phyloP scores from a whole-genome alignment of 495 filamentous ascomycete genomes.

The Cladorrhinum samala region DNA sequence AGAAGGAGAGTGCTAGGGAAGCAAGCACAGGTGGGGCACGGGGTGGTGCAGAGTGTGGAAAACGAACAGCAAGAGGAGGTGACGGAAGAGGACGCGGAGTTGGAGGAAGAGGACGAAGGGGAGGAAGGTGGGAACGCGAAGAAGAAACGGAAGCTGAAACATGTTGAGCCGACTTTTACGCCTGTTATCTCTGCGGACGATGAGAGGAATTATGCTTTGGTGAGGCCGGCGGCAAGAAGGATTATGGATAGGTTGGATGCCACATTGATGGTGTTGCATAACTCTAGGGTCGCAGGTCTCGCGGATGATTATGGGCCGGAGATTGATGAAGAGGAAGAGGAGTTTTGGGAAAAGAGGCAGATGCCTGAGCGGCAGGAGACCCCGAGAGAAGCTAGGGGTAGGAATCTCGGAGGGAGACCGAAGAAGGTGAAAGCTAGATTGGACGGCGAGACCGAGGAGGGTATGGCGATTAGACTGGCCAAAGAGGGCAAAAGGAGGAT shows the following conservation, averaged over 20 bases:
- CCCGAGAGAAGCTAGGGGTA: neutral
- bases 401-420: constrained; percentile 24
- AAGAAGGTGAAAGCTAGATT: constrained; percentile 31
- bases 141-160: constrained; percentile 3
- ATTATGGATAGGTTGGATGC: constrained; percentile 60
- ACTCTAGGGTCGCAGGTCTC: constrained; percentile 45
- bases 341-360: neutral
- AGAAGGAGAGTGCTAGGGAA: constrained; percentile 8
- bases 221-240: constrained; percentile 58
- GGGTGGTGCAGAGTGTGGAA: constrained; percentile 8
- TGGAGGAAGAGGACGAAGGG: constrained; percentile 7
- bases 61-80: constrained; percentile 1
- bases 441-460: constrained; percentile 39
- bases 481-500: constrained; percentile 20
- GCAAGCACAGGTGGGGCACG: constrained; percentile 1
- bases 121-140: constrained; percentile 7
- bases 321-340: constrained; percentile 16
- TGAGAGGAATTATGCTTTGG: constrained; percentile 50
- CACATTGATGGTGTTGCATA: constrained; percentile 61
- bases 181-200: constrained; percentile 44
- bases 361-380: neutral
- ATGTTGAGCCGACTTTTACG: constrained; percentile 12
- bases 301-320: constrained; percentile 30
- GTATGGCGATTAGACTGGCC: constrained; percentile 37
- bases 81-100: neutral